These are phyloP conservation scores for Oryza rufipogon DNA, from an alignment of 176 grass and related monocot genomes.

Conservation along the genomic window DNA sequence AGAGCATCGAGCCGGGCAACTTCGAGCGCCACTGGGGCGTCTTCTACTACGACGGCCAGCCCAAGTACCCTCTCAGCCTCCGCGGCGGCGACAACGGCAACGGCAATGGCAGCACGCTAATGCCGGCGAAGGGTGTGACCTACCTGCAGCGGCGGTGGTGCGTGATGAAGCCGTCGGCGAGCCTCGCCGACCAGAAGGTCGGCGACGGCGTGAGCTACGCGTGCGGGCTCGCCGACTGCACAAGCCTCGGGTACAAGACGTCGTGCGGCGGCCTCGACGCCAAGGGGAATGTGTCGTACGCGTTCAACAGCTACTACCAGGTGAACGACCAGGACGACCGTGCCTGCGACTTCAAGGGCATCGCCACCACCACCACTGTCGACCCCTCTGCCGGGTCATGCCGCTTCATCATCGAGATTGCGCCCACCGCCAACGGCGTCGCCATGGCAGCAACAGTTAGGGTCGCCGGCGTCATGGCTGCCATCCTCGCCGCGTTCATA, in stretches of 20 bases:
- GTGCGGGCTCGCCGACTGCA: conserved; percentile 73
- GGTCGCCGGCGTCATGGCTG: neutral
- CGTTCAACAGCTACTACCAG: conserved; percentile 82
- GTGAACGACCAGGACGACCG: conserved; percentile 68
- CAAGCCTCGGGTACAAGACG: conserved; percentile 77
- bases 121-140: conserved; percentile 52
- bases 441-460: neutral
- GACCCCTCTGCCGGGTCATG: conserved; percentile 53
- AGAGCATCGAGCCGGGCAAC: conserved; percentile 83
- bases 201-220: conserved; percentile 71
- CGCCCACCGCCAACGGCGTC: neutral
- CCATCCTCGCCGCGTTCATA: neutral
- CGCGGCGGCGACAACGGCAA: neutral
- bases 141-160: conserved; percentile 70
- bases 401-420: conserved; percentile 67
- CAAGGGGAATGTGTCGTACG: conserved; percentile 79
- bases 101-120: neutral
- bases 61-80: conserved; percentile 72
- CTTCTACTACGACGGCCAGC: conserved; percentile 82
- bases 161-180: conserved; percentile 57
- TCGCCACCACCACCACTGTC: conserved; percentile 60
- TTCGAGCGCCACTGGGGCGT: conserved; percentile 94
- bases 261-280: conserved; percentile 66
- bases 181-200: conserved; percentile 51
- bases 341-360: conserved; percentile 62